Evolutionary conservation across 2,329 filamentous ascomycete species (phyloP).

Genomic region (Monosporascus cannonballus): DNA sequence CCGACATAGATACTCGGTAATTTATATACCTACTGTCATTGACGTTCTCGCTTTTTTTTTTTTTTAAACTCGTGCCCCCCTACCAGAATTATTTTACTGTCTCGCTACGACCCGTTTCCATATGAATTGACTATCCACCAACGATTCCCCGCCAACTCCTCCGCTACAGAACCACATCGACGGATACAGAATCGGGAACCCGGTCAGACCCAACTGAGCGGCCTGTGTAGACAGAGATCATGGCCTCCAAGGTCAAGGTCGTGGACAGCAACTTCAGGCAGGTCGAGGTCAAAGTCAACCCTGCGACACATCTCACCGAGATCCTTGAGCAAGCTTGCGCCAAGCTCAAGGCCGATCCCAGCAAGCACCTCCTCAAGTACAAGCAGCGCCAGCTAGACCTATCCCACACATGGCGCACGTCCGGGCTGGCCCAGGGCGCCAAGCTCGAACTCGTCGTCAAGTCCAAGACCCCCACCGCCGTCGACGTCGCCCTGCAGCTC

Average conservation of each 20-base stretch:
- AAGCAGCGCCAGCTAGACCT: conserved; percentile 84
- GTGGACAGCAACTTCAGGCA: conserved; percentile 74
- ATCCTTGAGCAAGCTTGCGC: conserved; percentile 81
- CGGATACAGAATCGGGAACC: background rate
- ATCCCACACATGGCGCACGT: conserved; percentile 75
- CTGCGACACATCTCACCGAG: conserved; percentile 75
- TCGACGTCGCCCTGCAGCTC: conserved; percentile 84
- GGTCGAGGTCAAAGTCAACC: conserved; percentile 75
- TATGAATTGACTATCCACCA: background rate
- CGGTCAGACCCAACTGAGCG: no score
- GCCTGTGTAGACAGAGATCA: conserved; percentile 27
- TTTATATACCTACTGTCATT: no score
- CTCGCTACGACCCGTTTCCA: background rate
- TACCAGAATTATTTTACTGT: background rate
- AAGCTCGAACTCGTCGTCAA: conserved; percentile 88
- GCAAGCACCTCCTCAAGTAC: conserved; percentile 78
- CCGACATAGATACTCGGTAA: background rate
- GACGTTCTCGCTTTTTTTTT: background rate
- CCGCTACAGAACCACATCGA: background rate
- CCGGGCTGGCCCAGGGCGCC: conserved; percentile 76
- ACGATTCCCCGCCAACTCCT: background rate
- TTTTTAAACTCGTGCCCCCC: background rate
- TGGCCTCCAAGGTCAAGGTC: conserved; percentile 86
- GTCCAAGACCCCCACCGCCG: conserved; percentile 76
- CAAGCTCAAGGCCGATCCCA: conserved; percentile 68